phyloP scores from a whole-genome alignment of 805 yeast species.

The Candida tallmaniae region DNA sequence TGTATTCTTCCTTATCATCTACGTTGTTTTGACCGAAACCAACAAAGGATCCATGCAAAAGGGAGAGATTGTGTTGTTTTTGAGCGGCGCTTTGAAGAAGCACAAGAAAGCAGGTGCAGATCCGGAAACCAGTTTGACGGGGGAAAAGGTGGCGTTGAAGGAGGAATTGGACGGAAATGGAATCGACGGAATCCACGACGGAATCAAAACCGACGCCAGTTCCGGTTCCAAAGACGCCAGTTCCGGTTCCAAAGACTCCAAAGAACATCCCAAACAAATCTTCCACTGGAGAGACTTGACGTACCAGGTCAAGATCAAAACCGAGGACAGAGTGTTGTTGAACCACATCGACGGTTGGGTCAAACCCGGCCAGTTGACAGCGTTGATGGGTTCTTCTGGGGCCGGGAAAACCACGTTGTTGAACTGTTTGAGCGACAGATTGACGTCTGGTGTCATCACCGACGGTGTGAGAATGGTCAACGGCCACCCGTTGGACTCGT shows the following conservation, averaged over 20 bases:
- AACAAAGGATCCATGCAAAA: conserved; percentile 27
- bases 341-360: conserved; percentile 56
- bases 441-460: conserved; percentile 10
- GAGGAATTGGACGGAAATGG: conserved; percentile 10
- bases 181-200: too few species aligned
- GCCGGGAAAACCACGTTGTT: conserved; percentile 80
- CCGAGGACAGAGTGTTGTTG: conserved; percentile 36
- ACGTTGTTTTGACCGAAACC: conserved; percentile 9
- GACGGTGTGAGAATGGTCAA: conserved; percentile 63
- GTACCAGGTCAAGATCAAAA: conserved; percentile 32
- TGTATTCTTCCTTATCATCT: conserved; percentile 32
- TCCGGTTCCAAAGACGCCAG: conserved; percentile 22
- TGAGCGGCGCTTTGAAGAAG: conserved; percentile 27
- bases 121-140: conserved; percentile 30
- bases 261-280: conserved; percentile 25
- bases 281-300: conserved; percentile 39
- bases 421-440: conserved; percentile 66
- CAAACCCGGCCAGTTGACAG: conserved; percentile 79
- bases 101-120: conserved; percentile 27
- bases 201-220: too few species aligned
- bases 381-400: conserved; percentile 82
- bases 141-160: conserved; percentile 12
- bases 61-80: conserved; percentile 25
- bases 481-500: conserved; percentile 56
- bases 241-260: not conserved